Evolutionary conservation across 305 asterid genomes (phyloP).

Genomic region (Striga hermonthica): DNA sequence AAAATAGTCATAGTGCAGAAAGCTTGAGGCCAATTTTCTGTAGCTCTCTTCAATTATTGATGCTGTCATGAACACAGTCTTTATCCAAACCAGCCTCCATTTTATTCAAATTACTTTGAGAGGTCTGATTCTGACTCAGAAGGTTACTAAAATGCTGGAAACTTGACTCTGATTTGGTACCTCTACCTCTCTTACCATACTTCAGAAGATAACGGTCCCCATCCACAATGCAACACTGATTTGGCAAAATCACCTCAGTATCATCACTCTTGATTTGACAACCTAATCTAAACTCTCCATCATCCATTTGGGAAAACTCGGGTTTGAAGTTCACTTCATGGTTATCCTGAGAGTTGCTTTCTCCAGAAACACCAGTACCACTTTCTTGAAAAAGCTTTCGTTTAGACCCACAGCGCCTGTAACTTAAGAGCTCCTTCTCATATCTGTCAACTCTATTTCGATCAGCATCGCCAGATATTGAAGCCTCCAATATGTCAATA

Average conservation of each 20-base stretch:
- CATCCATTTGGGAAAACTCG: conserved; percentile 33
- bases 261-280: conserved; percentile 32
- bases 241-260: conserved; percentile 29
- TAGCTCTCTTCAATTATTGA: conserved; percentile 47
- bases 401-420: conserved; percentile 46
- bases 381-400: conserved; percentile 38
- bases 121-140: conserved; percentile 30
- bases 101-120: conserved; percentile 29
- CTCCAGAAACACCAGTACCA: conserved; percentile 34
- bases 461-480: conserved; percentile 26
- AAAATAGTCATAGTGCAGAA: conserved; percentile 26
- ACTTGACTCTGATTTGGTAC: conserved; percentile 31
- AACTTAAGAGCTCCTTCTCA: conserved; percentile 34
- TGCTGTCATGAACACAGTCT: conserved; percentile 36
- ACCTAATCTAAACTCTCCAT: conserved; percentile 22
- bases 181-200: conserved; percentile 44
- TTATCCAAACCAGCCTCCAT: conserved; percentile 7
- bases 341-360: conserved; percentile 33
- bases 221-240: conserved; percentile 32
- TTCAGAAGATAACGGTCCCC: conserved; percentile 44
- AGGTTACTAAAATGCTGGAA: conserved; percentile 26
- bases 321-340: conserved; percentile 28
- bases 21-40: conserved; percentile 31
- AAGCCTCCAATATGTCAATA: conserved; percentile 34
- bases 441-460: conserved; percentile 33